Percentiles rank a stretch among this genome's conserved stretches.
Conservation (phyloP, 192 early-diverging fungal genomes). For the Backusella psychrophila region DNA sequence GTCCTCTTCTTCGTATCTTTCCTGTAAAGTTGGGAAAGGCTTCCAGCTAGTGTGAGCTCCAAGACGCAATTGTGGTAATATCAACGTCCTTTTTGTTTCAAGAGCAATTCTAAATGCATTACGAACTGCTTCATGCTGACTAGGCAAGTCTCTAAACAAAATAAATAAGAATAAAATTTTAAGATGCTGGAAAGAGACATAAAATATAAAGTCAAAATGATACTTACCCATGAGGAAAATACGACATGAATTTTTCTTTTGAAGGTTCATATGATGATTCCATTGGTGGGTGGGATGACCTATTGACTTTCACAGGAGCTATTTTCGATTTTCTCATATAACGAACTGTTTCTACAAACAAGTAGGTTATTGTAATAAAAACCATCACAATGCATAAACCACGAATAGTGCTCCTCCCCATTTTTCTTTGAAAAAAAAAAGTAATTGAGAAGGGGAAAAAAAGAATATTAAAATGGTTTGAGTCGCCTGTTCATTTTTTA, state of each 20-base stretch:
- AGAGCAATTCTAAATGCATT: conserved; percentile 24
- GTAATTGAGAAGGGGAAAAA: neutral
- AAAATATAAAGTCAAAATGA: neutral
- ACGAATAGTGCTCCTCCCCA: neutral
- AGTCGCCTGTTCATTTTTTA: neutral
- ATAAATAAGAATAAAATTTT: neutral
- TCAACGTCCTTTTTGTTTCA: conserved; percentile 19
- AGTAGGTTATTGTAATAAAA: neutral
- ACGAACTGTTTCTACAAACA: neutral
- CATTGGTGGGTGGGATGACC: neutral
- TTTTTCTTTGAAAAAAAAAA: neutral
- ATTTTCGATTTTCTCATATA: neutral
- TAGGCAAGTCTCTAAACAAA: conserved; percentile 20
- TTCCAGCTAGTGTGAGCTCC: conserved; percentile 9
- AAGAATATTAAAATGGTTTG: neutral
- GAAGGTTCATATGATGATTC: neutral
- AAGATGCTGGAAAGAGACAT: neutral
- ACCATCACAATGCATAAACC: neutral
- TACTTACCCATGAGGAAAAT: conserved; percentile 25
- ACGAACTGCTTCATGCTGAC: conserved; percentile 26
- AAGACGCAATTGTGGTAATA: conserved; percentile 17
- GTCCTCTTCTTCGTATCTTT: conserved; percentile 11
- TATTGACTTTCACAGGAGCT: neutral
- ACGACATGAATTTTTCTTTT: conserved; percentile 19
- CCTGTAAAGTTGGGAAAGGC: conserved; percentile 10